Base-by-base conservation (phyloP, 345 rosid species). In the Acer negundo region DNA sequence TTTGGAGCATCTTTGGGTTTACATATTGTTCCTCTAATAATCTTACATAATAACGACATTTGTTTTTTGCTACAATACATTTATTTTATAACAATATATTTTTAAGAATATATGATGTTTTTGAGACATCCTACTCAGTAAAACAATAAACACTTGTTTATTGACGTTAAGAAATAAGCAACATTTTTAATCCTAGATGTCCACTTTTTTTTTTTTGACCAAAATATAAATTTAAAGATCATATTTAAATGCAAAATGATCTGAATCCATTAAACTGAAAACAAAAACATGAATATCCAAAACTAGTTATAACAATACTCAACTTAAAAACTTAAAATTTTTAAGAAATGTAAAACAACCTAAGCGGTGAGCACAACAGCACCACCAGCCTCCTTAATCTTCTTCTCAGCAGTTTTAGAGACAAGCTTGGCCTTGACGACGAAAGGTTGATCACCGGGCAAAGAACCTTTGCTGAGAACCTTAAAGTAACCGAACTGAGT, bases 361-460 rank as follows among this genome's bases (percentile, higher is more conserved):
- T 76, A 76, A 68, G 79, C 74, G 46, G 79, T 68, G 75, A 84
- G 87, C 22, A 79, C 64, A 73, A 84, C 85, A 19, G 84, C 84
- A 1, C 84, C 87, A 61, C 87, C 81, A 31, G 75, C 76, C 42
- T 76, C 87, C 81, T 84, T 81, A 23, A 84, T 84, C 82, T 84
- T 84, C 80, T 81, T 79, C 84, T 84, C 87, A 1, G 87, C 85
- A 12, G 44, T 73, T 84, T 84, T 84, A 11, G 87, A 84, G 2
- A 84, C 76, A 23, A 84, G 75, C 77, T 84, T 84, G 28, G 87
- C 83, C 75, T 81, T 84, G n/a, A 81, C 85, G 1, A 81, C 84
- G 35, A 84, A n/a, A 1, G 87, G 87, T 67, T 84, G 65, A 55
- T 77, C 77, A 20, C 74, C 81, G 0, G 87, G 87, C 65, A 84